Evolutionary conservation across 768 basidiomycete genomes (phyloP).

Genomic region (Hydnomerulius pinastri): DNA sequence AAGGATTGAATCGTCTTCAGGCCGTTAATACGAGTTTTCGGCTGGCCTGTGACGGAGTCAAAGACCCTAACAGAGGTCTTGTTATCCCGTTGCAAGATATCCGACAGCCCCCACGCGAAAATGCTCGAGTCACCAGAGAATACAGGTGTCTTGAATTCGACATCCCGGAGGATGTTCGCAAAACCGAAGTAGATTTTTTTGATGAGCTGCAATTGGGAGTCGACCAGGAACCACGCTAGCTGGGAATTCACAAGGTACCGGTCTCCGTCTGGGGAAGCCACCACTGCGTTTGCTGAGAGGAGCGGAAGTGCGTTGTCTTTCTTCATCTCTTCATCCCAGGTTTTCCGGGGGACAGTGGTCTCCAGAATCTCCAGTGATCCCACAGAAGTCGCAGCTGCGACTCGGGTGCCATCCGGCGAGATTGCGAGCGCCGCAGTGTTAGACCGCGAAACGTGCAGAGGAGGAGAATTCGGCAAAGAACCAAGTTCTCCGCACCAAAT

Average conservation of each 20-base stretch:
- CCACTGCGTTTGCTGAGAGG: neutral
- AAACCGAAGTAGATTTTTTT: conserved; percentile 12
- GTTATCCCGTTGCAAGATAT: conserved; percentile 1
- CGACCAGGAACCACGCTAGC: conserved; percentile 3
- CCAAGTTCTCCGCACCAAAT: conserved; percentile 2
- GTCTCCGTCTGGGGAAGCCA: conserved; percentile 11
- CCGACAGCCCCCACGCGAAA: conserved; percentile 9
- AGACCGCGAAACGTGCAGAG: neutral
- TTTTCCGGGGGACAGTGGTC: conserved; percentile 1
- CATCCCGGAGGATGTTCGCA: neutral
- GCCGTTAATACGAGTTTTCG: conserved; percentile 4
- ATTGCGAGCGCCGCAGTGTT: conserved; percentile 14
- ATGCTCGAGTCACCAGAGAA: conserved; percentile 11
- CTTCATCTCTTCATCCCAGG: conserved; percentile 11
- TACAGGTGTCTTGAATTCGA: neutral
- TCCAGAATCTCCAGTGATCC: conserved; percentile 12
- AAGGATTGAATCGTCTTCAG: conserved; percentile 8
- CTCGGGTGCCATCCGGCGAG: conserved; percentile 15
- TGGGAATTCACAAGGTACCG: conserved; percentile 3
- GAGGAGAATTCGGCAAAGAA: neutral
- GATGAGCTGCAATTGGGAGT: neutral
- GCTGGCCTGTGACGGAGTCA: conserved; percentile 4
- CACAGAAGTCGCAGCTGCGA: conserved; percentile 11
- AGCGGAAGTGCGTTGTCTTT: neutral
- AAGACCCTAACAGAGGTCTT: conserved; percentile 7